Evolutionary conservation across 1,284 basidiomycete species (phyloP).

Genomic region (Heterobasidion annosum): DNA sequence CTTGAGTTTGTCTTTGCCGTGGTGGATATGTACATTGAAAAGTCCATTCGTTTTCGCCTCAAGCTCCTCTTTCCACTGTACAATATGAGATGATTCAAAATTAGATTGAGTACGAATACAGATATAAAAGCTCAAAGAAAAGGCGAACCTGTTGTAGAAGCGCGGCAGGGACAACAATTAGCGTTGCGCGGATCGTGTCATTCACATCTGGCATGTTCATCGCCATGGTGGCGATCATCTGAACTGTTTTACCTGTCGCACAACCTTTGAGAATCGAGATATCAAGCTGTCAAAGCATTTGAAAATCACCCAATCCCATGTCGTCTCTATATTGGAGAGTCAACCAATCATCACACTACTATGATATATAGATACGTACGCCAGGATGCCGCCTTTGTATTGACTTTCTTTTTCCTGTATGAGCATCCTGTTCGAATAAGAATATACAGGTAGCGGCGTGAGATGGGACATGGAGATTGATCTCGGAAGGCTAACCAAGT

Average conservation of each 20-base stretch:
- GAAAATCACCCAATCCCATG: conserved; percentile 68
- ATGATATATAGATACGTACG: conserved; percentile 28
- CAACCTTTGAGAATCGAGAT: conserved; percentile 1
- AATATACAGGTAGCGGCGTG: conserved; percentile 3
- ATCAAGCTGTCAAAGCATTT: background rate
- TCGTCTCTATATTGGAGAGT: conserved; percentile 51
- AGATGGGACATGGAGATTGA: conserved; percentile 7
- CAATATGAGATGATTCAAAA: background rate
- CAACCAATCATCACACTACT: background rate
- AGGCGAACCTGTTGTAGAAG: conserved; percentile 47
- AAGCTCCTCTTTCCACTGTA: conserved; percentile 64
- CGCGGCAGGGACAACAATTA: conserved; percentile 64
- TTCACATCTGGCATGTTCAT: conserved; percentile 41
- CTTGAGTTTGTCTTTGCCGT: conserved; percentile 58
- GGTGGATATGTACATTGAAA: conserved; percentile 57
- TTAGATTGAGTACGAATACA: background rate
- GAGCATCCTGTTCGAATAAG: conserved; percentile 38
- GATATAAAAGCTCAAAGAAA: background rate
- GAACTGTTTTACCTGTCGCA: conserved; percentile 49
- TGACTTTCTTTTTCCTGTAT: conserved; percentile 37
- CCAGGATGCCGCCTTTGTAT: conserved; percentile 67
- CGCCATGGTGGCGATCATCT: conserved; percentile 68
- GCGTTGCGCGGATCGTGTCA: conserved; percentile 39
- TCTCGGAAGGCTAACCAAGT: conserved; percentile 36
- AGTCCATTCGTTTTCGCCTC: conserved; percentile 53